Conservation (phyloP, 768 basidiomycete genomes). For the Russula dissimulans region DNA sequence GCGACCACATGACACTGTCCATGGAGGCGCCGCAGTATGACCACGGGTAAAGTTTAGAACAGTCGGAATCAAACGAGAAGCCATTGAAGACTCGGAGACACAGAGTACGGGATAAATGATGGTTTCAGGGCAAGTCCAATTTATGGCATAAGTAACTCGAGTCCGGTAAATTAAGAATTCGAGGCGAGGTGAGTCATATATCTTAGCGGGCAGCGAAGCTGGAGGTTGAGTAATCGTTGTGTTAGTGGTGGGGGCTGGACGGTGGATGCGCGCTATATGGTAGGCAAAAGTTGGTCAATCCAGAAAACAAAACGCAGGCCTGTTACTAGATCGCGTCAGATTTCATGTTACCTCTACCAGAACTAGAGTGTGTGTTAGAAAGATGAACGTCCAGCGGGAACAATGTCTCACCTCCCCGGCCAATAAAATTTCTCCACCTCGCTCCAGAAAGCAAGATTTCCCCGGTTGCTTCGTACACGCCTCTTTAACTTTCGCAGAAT, state of each 20-base stretch:
- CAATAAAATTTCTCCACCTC: slow-evolving; percentile 36
- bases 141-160: too few species aligned
- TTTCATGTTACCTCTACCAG: background rate
- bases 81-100: too few species aligned
- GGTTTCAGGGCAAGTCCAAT: too few species aligned
- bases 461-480: slow-evolving; percentile 43
- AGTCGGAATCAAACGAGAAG: background rate
- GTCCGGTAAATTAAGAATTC: background rate
- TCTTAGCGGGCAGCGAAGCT: background rate
- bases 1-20: background rate
- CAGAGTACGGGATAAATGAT: too few species aligned
- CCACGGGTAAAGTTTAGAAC: background rate
- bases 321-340: background rate
- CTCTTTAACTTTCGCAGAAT: slow-evolving; percentile 51
- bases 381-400: background rate
- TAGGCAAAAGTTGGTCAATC: too few species aligned
- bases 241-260: background rate
- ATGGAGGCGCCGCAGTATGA: background rate
- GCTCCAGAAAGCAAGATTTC: slow-evolving; percentile 63
- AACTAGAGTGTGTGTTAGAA: background rate
- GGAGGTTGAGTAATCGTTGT: background rate
- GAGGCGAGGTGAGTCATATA: background rate
- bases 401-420: slow-evolving; percentile 41
- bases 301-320: too few species aligned
- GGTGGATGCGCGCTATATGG: too few species aligned